Evolutionary conservation across 129 eudicot species (phyloP).

Genomic region (Centrapalus pauciflorus): DNA sequence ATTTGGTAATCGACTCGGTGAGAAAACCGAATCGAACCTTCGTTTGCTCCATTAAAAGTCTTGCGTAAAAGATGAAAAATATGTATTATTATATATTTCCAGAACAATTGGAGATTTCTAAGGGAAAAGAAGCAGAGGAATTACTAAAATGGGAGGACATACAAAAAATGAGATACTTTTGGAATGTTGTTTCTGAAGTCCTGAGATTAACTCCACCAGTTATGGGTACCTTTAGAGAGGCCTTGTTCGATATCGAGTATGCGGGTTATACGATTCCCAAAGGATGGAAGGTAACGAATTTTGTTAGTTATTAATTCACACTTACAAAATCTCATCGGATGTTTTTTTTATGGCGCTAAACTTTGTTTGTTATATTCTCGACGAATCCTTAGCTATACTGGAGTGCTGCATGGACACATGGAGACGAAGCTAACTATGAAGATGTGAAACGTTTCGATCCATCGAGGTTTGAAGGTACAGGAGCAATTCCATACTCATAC

Average conservation of each 20-base stretch:
- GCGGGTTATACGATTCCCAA: constrained; percentile 56
- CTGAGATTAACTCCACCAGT: constrained; percentile 46
- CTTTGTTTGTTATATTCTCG: not conserved
- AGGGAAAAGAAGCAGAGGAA: constrained; percentile 30
- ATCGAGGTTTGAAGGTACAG: constrained; percentile 44
- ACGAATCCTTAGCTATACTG: constrained; percentile 30
- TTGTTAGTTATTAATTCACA: too few species aligned
- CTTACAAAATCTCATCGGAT: too few species aligned
- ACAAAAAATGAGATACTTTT: constrained; percentile 60
- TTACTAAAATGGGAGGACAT: constrained; percentile 45
- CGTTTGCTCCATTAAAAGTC: too few species aligned
- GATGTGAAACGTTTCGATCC: constrained; percentile 34
- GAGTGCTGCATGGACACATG: constrained; percentile 24
- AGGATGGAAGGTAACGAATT: constrained; percentile 51
- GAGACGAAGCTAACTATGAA: constrained; percentile 16
- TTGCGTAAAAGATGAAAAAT: too few species aligned
- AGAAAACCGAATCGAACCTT: too few species aligned
- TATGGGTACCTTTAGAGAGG: constrained; percentile 40
- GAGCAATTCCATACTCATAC: constrained; percentile 37
- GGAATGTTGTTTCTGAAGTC: constrained; percentile 52
- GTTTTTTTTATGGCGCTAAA: too few species aligned
- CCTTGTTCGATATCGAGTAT: constrained; percentile 41
- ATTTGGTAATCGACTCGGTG: too few species aligned
- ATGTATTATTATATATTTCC: not conserved
- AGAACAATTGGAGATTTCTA: constrained; percentile 47